Evolutionary conservation across 108 stramenopile species (phyloP).

Genomic region (Cylindrotheca closterium): DNA sequence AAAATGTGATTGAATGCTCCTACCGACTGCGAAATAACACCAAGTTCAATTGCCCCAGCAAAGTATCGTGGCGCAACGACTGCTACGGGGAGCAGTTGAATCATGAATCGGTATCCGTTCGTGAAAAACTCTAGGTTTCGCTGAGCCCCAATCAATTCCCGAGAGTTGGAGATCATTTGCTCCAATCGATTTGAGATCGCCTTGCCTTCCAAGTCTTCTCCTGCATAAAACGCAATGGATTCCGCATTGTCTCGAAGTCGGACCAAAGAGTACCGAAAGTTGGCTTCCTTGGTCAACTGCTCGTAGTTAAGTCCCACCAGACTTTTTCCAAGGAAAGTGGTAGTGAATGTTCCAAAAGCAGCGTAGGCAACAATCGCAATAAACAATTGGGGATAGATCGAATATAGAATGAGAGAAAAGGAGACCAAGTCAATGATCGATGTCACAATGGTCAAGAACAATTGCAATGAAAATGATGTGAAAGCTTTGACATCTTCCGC

Average conservation of each 20-base stretch:
- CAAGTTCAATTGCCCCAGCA: slow-evolving; percentile 85
- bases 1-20: slow-evolving; percentile 91
- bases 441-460: slow-evolving; percentile 87
- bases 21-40: slow-evolving; percentile 84
- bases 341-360: slow-evolving; percentile 70
- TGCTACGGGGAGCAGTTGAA: slow-evolving; percentile 89
- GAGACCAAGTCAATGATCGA: slow-evolving; percentile 86
- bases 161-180: slow-evolving; percentile 69
- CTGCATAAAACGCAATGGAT: slow-evolving; percentile 94
- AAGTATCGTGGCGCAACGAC: slow-evolving; percentile 95
- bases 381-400: slow-evolving; percentile 90
- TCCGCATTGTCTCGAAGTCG: slow-evolving; percentile 94
- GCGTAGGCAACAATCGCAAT: slow-evolving; percentile 85
- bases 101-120: slow-evolving; percentile 81
- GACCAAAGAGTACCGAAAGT: slow-evolving; percentile 88
- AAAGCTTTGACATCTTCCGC: slow-evolving; percentile 92
- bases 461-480: slow-evolving; percentile 80
- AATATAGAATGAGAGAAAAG: slow-evolving; percentile 89
- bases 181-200: slow-evolving; percentile 61
- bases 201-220: slow-evolving; percentile 82
- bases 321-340: slow-evolving; percentile 60
- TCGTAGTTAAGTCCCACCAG: slow-evolving; percentile 84
- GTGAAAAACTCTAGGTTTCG: slow-evolving; percentile 94
- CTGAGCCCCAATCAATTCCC: slow-evolving; percentile 72
- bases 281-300: slow-evolving; percentile 82